Percentiles rank a stretch among this genome's conserved stretches.
Evolutionary conservation across 495 filamentous ascomycete species (phyloP).

Genomic region (Penicillium lagena): DNA sequence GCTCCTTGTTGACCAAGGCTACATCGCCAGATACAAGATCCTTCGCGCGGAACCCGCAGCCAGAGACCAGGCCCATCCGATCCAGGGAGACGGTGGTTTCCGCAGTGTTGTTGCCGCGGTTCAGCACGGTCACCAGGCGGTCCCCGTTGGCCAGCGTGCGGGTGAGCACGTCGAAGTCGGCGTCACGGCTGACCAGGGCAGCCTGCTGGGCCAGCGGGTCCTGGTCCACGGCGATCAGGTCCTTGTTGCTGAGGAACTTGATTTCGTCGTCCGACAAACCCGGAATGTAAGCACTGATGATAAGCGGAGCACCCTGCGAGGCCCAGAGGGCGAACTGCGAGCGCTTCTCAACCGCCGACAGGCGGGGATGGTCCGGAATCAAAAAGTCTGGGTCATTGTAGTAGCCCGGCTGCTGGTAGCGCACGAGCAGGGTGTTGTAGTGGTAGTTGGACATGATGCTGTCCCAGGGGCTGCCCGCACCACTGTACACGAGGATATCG

Average conservation of each 20-base stretch:
- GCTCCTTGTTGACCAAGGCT: neutral
- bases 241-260: conserved; percentile 25
- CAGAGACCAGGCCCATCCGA: conserved; percentile 14
- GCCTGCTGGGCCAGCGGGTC: conserved; percentile 34
- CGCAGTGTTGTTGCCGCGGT: conserved; percentile 15
- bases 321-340: conserved; percentile 39
- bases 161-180: conserved; percentile 23
- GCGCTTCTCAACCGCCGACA: conserved; percentile 28
- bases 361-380: conserved; percentile 31
- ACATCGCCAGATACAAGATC: conserved; percentile 16
- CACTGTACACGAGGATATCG: conserved; percentile 33
- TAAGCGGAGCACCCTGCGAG: conserved; percentile 30
- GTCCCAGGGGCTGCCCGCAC: conserved; percentile 28
- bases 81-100: conserved; percentile 10
- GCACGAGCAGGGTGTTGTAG: conserved; percentile 27
- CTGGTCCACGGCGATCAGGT: conserved; percentile 34
- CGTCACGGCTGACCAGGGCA: conserved; percentile 30
- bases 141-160: conserved; percentile 24
- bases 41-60: conserved; percentile 12
- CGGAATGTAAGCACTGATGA: conserved; percentile 36
- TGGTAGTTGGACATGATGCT: conserved; percentile 37
- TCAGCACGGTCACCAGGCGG: conserved; percentile 25
- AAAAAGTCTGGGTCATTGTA: conserved; percentile 41
- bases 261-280: conserved; percentile 24
- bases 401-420: conserved; percentile 37